Percentiles rank a stretch among this genome's conserved stretches.
Evolutionary conservation across 2,329 filamentous ascomycete genomes (phyloP).

Genomic region (Aspergillus sp.): DNA sequence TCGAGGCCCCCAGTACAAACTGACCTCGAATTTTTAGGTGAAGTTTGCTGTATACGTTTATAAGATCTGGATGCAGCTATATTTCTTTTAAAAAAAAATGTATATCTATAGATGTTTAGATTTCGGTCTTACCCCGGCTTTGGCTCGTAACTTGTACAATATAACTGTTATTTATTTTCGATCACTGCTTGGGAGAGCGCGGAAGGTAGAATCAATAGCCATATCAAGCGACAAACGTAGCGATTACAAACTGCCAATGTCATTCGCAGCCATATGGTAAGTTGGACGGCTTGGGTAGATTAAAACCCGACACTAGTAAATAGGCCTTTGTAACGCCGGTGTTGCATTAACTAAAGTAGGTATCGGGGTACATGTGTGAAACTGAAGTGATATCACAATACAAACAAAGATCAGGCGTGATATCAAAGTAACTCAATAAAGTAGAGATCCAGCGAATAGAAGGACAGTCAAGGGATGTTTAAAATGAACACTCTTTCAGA

Average conservation of each 20-base stretch:
- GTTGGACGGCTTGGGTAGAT: background rate
- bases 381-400: background rate
- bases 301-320: background rate
- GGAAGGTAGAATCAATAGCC: too few relatives aligned
- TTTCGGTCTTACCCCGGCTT: background rate
- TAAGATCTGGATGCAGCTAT: background rate
- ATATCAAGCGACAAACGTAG: too few relatives aligned
- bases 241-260: too few relatives aligned
- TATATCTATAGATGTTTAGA: background rate
- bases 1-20: background rate
- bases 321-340: background rate
- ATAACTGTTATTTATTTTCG: too few relatives aligned
- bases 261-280: too few relatives aligned
- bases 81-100: background rate
- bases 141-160: too few relatives aligned
- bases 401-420: background rate
- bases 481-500: background rate
- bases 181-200: too few relatives aligned
- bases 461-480: background rate
- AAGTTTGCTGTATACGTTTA: background rate
- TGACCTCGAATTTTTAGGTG: background rate
- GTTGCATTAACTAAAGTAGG: background rate
- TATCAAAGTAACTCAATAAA: background rate
- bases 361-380: background rate
- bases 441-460: background rate